A percentile compares a stretch with the other conserved stretches of the same genome.
phyloP scores from a whole-genome alignment of 192 early-diverging fungal species.

The Geosiphon pyriformis region DNA sequence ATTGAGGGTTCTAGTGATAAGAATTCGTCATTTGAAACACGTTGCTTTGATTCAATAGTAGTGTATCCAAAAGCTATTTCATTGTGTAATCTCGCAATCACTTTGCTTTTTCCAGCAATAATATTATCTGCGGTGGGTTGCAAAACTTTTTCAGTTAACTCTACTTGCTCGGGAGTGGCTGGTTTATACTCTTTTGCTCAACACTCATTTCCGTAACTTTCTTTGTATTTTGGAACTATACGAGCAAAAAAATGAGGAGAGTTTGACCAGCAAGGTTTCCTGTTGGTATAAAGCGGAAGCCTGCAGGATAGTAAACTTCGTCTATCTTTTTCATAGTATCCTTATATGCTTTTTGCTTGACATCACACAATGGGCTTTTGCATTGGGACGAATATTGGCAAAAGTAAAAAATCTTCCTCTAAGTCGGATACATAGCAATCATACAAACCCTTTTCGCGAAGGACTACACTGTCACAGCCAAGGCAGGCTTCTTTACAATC shows the following conservation, averaged over 20 bases:
- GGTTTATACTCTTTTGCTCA: slow-evolving; percentile 6
- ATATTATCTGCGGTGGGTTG: slow-evolving; percentile 7
- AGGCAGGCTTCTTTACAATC: no score
- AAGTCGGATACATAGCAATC: slow-evolving; percentile 11
- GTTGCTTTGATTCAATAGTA: slow-evolving; percentile 8
- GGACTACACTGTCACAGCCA: no score
- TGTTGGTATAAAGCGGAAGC: slow-evolving; percentile 1
- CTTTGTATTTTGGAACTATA: slow-evolving; percentile 13
- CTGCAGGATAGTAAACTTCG: slow-evolving; percentile 6
- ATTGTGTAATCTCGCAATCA: slow-evolving; percentile 14
- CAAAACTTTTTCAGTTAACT: slow-evolving; percentile 12
- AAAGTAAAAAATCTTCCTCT: slow-evolving; percentile 13
- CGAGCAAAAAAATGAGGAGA: slow-evolving; percentile 5
- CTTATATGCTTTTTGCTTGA: neutral
- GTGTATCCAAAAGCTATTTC: slow-evolving; percentile 10
- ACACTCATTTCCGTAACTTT: slow-evolving; percentile 12
- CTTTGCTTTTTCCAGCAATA: slow-evolving; percentile 3
- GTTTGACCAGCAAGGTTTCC: slow-evolving; percentile 2
- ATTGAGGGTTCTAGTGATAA: slow-evolving; percentile 14
- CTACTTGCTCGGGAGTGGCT: slow-evolving; percentile 13
- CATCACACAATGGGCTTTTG: slow-evolving; percentile 7
- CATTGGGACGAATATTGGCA: slow-evolving; percentile 9
- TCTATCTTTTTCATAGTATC: slow-evolving; percentile 9
- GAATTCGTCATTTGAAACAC: slow-evolving; percentile 16
- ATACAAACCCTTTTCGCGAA: slow-evolving; percentile 7